Evolutionary conservation across 2,329 filamentous ascomycete species (phyloP).

Genomic region (Curvularia sp.): DNA sequence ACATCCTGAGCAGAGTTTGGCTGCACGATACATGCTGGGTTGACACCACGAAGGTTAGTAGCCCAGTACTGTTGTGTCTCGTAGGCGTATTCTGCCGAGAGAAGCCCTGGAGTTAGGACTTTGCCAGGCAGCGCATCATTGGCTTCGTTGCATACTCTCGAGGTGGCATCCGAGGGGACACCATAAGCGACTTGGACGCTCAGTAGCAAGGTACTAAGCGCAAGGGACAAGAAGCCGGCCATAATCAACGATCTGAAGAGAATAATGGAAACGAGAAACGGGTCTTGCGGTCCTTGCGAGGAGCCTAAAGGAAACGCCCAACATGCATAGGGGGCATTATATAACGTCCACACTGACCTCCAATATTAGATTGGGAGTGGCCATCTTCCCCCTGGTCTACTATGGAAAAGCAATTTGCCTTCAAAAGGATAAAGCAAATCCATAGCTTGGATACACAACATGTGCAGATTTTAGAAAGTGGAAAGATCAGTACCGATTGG

Average conservation of each 20-base stretch:
- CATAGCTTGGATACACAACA: slow-evolving; percentile 1
- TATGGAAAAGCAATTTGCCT: background rate
- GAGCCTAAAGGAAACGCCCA: background rate
- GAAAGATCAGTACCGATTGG: background rate
- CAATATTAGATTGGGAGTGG: slow-evolving; percentile 2
- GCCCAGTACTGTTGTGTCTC: slow-evolving; percentile 37
- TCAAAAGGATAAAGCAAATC: background rate
- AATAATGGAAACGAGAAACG: background rate
- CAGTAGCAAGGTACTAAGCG: slow-evolving; percentile 19
- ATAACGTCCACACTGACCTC: background rate
- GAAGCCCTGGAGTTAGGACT: slow-evolving; percentile 25
- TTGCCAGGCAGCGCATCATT: slow-evolving; percentile 29
- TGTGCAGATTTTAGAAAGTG: background rate
- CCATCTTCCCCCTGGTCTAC: background rate
- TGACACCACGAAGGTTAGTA: slow-evolving; percentile 24
- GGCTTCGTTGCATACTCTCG: slow-evolving; percentile 30
- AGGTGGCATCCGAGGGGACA: slow-evolving; percentile 28
- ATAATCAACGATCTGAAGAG: slow-evolving; percentile 5
- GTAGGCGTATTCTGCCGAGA: slow-evolving; percentile 27
- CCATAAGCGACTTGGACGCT: slow-evolving; percentile 10
- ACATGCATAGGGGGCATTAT: slow-evolving; percentile 1
- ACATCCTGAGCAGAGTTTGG: slow-evolving; percentile 36
- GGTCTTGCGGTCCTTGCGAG: background rate
- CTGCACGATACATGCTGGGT: slow-evolving; percentile 38
- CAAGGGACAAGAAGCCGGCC: slow-evolving; percentile 6